Percentiles rank a stretch among this genome's conserved stretches.
Conservation (phyloP, 768 basidiomycete species). For the Strobilomyces echinocephalus region DNA sequence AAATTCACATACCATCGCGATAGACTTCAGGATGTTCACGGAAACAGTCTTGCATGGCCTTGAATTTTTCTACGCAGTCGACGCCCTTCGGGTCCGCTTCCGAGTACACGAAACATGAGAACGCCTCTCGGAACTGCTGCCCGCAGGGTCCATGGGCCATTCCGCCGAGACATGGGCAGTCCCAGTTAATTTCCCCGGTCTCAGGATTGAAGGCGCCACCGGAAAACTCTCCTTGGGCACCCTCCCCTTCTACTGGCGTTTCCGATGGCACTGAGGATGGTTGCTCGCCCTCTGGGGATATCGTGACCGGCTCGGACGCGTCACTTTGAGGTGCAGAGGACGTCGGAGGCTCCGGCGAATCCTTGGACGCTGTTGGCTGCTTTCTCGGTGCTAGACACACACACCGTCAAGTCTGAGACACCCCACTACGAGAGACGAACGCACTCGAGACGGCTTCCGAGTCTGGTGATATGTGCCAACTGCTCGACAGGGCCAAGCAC, state of each 20-base stretch:
- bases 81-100: conserved; percentile 96
- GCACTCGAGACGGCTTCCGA: conserved; percentile 30
- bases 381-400: conserved; percentile 19
- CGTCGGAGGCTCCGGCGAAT: conserved; percentile 4
- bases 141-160: conserved; percentile 99
- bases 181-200: conserved; percentile 99
- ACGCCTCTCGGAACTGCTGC: conserved; percentile 86
- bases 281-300: conserved; percentile 3
- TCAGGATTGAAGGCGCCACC: conserved; percentile 84
- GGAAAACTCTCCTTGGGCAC: conserved; percentile 25
- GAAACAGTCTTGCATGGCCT: conserved; percentile 97
- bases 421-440: conserved; percentile 2
- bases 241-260: conserved; percentile 18
- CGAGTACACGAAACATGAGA: conserved; percentile 93
- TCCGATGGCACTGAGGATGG: conserved; percentile 8
- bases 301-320: conserved; percentile 13
- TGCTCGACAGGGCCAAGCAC: conserved; percentile 46
- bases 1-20: conserved; percentile 67
- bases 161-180: conserved; percentile 96
- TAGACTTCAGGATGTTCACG: conserved; percentile 94
- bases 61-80: conserved; percentile 96
- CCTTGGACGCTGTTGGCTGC: conserved; percentile 1
- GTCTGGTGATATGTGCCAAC: conserved; percentile 46
- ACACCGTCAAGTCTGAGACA: background rate
- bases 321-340: conserved; percentile 9